Base-by-base conservation (phyloP, 352 stramenopile species). In the Phytophthora gonapodyides region DNA sequence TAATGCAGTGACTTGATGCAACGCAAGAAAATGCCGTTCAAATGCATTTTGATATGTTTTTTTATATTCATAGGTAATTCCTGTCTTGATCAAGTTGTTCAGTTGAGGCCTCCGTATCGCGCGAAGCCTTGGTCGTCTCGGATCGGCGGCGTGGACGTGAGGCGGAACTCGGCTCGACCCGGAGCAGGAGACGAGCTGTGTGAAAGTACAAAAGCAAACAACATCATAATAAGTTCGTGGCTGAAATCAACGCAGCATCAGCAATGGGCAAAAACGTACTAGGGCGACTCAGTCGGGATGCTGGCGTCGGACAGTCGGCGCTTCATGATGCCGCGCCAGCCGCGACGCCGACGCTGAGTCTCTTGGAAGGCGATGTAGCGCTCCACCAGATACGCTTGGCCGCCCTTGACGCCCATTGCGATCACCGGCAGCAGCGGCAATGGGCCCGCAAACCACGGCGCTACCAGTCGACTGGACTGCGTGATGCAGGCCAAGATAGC, bases 311-410 rank as follows among this genome's bases (percentile, higher is more conserved):
- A 93, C 8, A 91, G 61, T 21, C 84, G 76, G 19, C 84, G 84
- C 65, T 93, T 93, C 84, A 91, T 91, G 41, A 93, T 80, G 38
- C 84, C 84, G 36, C 84, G 76, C 84, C 84, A 93, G 43, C 84
- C 84, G 21, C 84, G 81, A 33, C 84, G 78, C 8, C 80, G 78
- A 24, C 83, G 80, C 43, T 87, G 75, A 9, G 84, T 89, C 65
- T 93, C 84, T 67, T 91, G 80, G 61, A 87, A 88, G 13, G 84
- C 84, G 41, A 93, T 89, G 58, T 91, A 89, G 24, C 80, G 76
- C 49, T 93, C 82, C 3, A 93, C 71, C 7, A 91, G 52, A 27
- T 80, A 87, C 6, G 78, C 82, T 70, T 91, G 76, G 21, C 76
- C 82, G n/a, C 67, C 60, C 55, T 93, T 93, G 34, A 91, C 55